phyloP scores from a whole-genome alignment of 495 filamentous ascomycete genomes.

The Cercophora sp. region DNA sequence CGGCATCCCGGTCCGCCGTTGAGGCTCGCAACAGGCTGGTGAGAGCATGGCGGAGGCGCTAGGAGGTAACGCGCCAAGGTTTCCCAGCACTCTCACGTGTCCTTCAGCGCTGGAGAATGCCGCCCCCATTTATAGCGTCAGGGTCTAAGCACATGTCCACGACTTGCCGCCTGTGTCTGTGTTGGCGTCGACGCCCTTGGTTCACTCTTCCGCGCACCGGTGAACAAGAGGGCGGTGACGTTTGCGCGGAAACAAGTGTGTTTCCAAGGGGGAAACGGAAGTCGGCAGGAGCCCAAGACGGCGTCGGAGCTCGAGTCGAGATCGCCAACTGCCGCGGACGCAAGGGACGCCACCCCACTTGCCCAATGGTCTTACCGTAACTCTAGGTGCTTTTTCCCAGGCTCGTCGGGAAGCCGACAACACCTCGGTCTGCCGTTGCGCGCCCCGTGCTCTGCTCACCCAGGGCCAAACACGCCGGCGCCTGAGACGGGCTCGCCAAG shows the following conservation, averaged over 20 bases:
- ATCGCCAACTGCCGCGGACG: slow-evolving; percentile 17
- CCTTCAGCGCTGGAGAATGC: slow-evolving; percentile 4
- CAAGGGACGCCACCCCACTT: slow-evolving; percentile 9
- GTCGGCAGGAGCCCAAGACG: slow-evolving; percentile 8
- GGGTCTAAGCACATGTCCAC: slow-evolving; percentile 5
- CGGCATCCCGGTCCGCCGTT: slow-evolving; percentile 25
- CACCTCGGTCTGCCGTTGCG: slow-evolving; percentile 5
- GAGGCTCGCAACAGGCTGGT: slow-evolving; percentile 19
- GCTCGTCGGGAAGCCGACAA: background rate
- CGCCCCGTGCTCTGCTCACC: too few relatives aligned
- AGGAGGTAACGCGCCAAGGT: slow-evolving; percentile 13
- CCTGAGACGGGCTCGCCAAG: too few relatives aligned
- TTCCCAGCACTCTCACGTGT: slow-evolving; percentile 8
- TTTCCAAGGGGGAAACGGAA: slow-evolving; percentile 7
- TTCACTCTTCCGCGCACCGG: slow-evolving; percentile 11
- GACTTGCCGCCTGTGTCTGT: slow-evolving; percentile 2
- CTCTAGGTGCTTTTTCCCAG: background rate
- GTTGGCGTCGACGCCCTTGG: background rate
- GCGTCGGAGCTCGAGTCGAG: slow-evolving; percentile 1
- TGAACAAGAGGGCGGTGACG: slow-evolving; percentile 5
- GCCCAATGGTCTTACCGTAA: background rate
- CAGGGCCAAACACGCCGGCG: too few relatives aligned
- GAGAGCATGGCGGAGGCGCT: slow-evolving; percentile 1
- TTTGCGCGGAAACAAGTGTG: slow-evolving; percentile 18
- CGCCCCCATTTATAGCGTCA: slow-evolving; percentile 15